Base-by-base conservation (phyloP, 805 yeast species). In the Tetrapisispora taiwanensis region DNA sequence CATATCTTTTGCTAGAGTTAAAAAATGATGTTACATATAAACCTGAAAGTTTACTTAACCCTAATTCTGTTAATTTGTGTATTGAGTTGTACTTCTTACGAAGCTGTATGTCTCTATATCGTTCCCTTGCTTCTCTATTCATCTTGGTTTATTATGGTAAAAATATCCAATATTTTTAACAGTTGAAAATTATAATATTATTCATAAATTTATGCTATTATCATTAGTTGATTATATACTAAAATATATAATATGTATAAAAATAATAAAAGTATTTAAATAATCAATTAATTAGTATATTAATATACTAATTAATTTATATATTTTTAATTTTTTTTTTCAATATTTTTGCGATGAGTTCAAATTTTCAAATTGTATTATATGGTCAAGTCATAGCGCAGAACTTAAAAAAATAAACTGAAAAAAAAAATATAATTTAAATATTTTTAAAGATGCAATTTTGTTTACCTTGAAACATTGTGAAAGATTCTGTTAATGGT, bases 21-120 rank as follows among this genome's bases (percentile, higher is more conserved):
- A 51, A 50, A 36, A 67, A 59, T 38, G 55, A 59, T 32, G 51
- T 54, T 18, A 62, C 46, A 36, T 65, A 65, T 3, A 58, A 35
- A 3, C 65, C 65, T 1, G 65, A 51, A 7, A 62, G 22, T 26
- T 49, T 55, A 12, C 56, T 52, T 9, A 45, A 44, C 1, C 48
- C 52, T 7, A 56, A 18, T 5, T 52, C 36, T 14, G 63, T 58
- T 15, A 55, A 15, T 18, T 49, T 30, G 45, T 62, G 66, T 5
- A 59, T 31, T 19, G 60, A 37, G 36, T 60, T 54, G 43, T 60
- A 62, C 32, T 62, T 58, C 15, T 59, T 55, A 15, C 44, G 36
- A 9, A 62, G 36, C 30, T 56, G 59, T 15, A 47, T 46, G 30
- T 57, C 59, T 37, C 49, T 48, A 36, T 55, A 62, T 36, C 45